Conservation (phyloP, 2,329 filamentous ascomycete species). For the Xylariaceae sp. region DNA sequence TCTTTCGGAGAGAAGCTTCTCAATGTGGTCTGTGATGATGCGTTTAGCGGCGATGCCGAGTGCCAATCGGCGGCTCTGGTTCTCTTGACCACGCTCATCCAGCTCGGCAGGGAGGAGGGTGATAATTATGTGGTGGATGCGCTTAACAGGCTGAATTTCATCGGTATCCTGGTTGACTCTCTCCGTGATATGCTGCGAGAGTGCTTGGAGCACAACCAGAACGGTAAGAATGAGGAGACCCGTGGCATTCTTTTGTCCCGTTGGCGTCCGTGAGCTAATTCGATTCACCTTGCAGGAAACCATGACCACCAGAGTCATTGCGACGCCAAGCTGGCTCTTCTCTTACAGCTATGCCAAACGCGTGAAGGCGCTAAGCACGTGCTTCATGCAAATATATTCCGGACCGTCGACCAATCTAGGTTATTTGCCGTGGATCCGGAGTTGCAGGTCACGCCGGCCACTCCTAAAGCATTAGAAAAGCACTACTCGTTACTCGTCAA, state of each 20-base stretch:
- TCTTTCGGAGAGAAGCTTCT: conserved; percentile 70
- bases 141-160: conserved; percentile 81
- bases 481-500: conserved; percentile 82
- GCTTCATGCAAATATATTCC: conserved; percentile 85
- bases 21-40: conserved; percentile 87
- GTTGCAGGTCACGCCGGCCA: conserved; percentile 71
- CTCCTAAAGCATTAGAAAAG: conserved; percentile 64
- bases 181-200: conserved; percentile 73
- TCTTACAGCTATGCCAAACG: conserved; percentile 79
- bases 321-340: conserved; percentile 71
- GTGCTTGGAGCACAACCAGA: conserved; percentile 52
- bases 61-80: conserved; percentile 84
- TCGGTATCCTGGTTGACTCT: conserved; percentile 84
- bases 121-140: conserved; percentile 72
- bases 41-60: conserved; percentile 72
- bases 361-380: conserved; percentile 78
- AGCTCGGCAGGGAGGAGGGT: conserved; percentile 65
- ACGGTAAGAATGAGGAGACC: conserved; percentile 42
- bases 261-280: conserved; percentile 14
- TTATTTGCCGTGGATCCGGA: conserved; percentile 89
- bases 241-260: conserved; percentile 6
- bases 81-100: conserved; percentile 72
- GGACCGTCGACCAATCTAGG: conserved; percentile 71
- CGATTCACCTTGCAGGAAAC: conserved; percentile 30
- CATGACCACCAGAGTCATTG: conserved; percentile 47